Conservation (phyloP, 2,329 filamentous ascomycete species). For the Pochonia chlamydosporia region DNA sequence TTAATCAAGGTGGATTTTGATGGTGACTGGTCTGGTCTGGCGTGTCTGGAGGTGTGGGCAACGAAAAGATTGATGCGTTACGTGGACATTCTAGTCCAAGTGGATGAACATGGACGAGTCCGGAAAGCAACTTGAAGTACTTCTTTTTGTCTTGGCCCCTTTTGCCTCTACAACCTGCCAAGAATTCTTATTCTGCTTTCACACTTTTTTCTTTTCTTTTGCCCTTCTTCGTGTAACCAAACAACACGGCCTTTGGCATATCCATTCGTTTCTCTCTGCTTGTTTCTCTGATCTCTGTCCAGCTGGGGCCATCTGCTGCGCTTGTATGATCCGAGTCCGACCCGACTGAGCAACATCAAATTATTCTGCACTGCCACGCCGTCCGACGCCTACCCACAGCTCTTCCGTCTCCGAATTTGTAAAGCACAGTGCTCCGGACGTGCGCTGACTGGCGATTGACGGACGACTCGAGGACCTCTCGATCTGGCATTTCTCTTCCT, state of each 20-base stretch:
- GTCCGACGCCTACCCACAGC: too few relatives aligned
- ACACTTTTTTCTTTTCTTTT: not conserved
- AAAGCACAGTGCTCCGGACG: too few relatives aligned
- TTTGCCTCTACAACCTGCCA: constrained; percentile 1
- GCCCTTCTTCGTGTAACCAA: not conserved
- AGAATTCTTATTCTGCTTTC: not conserved
- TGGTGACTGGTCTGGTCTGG: not conserved
- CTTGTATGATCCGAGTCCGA: not conserved
- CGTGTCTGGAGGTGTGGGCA: too few relatives aligned
- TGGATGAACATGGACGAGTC: too few relatives aligned
- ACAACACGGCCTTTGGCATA: not conserved
- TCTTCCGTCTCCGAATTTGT: too few relatives aligned
- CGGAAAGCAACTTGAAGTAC: too few relatives aligned
- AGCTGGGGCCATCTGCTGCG: too few relatives aligned
- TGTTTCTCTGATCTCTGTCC: not conserved
- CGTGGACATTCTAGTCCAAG: too few relatives aligned
- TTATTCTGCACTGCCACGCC: too few relatives aligned
- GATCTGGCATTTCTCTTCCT: constrained; percentile 3
- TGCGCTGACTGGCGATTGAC: too few relatives aligned
- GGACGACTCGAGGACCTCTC: too few relatives aligned
- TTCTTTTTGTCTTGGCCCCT: not conserved
- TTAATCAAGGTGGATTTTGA: not conserved
- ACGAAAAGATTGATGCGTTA: too few relatives aligned
- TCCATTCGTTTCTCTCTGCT: not conserved
- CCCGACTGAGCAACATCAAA: not conserved